Evolutionary conservation across 306 rosid genomes (phyloP).

Genomic region (Acacia confusa): DNA sequence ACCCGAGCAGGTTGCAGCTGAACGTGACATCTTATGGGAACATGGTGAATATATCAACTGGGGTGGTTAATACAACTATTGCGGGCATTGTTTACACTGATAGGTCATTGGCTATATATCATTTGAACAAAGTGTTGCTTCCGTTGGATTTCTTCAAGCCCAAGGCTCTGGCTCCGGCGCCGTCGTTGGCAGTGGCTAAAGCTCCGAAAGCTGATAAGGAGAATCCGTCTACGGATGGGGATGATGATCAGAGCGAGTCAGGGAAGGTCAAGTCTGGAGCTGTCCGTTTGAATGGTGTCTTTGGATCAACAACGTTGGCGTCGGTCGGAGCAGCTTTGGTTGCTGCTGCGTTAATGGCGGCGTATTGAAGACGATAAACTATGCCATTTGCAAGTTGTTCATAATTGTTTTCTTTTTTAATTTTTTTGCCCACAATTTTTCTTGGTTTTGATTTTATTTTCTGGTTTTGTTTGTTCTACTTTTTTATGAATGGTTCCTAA

Average conservation of each 20-base stretch:
- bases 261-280: slow-evolving; percentile 31
- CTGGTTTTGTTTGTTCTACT: not conserved
- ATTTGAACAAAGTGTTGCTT: slow-evolving; percentile 52
- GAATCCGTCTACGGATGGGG: slow-evolving; percentile 36
- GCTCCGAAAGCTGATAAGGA: slow-evolving; percentile 51
- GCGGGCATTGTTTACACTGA: slow-evolving; percentile 61
- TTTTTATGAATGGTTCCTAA: too few species aligned
- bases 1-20: slow-evolving; percentile 44
- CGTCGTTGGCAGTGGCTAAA: slow-evolving; percentile 34
- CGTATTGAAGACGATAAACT: not conserved
- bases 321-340: not conserved
- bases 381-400: not conserved
- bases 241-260: slow-evolving; percentile 26
- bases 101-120: slow-evolving; percentile 61
- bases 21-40: slow-evolving; percentile 65
- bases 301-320: not conserved
- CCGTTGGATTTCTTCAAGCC: slow-evolving; percentile 58
- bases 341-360: not conserved
- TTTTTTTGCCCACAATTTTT: not conserved
- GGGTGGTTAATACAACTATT: slow-evolving; percentile 52
- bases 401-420: not conserved
- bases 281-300: not conserved
- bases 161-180: slow-evolving; percentile 45
- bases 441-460: not conserved
- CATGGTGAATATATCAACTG: slow-evolving; percentile 57